These are phyloP conservation scores for Pseudopyricularia cyperi DNA, from an alignment of 2,329 filamentous ascomycete species.

Conservation along the genomic window DNA sequence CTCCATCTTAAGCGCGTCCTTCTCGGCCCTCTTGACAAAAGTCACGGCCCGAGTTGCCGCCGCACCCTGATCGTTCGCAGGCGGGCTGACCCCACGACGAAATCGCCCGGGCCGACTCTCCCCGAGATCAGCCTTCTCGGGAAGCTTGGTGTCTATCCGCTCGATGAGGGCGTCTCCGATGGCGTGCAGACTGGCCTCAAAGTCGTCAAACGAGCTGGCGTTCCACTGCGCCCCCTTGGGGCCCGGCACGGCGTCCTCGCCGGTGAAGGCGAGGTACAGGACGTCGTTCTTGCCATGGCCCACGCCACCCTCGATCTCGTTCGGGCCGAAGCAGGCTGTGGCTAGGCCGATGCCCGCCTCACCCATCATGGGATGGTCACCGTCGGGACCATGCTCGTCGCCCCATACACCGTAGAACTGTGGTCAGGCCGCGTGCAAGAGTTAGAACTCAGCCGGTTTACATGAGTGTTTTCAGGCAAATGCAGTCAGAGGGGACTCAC, in stretches of 20 bases:
- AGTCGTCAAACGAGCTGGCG: conserved; percentile 31
- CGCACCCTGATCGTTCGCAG: background rate
- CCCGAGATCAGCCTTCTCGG: background rate
- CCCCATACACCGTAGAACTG: conserved; percentile 40
- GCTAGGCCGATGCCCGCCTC: conserved; percentile 35
- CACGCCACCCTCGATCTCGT: conserved; percentile 34
- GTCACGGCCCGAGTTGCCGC: background rate
- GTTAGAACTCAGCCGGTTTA: background rate
- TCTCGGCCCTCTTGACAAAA: background rate
- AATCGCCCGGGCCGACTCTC: background rate
- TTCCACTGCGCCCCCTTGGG: conserved; percentile 38
- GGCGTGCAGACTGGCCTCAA: conserved; percentile 36
- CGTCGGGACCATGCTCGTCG: conserved; percentile 35
- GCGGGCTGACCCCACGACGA: background rate
- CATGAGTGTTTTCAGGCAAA: background rate
- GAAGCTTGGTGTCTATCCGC: conserved; percentile 13
- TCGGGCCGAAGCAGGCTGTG: conserved; percentile 32
- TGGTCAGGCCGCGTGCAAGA: background rate
- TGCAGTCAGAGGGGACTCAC: conserved; percentile 9
- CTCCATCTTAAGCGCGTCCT: background rate
- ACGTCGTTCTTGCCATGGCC: conserved; percentile 46
- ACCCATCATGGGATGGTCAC: conserved; percentile 23
- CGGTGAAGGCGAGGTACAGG: conserved; percentile 48
- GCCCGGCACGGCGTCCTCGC: conserved; percentile 42
- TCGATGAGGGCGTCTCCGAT: conserved; percentile 39